Percentiles rank a stretch among this genome's conserved stretches.
Evolutionary conservation across 2,329 filamentous ascomycete species (phyloP).

Genomic region (Cladosporium sp.): DNA sequence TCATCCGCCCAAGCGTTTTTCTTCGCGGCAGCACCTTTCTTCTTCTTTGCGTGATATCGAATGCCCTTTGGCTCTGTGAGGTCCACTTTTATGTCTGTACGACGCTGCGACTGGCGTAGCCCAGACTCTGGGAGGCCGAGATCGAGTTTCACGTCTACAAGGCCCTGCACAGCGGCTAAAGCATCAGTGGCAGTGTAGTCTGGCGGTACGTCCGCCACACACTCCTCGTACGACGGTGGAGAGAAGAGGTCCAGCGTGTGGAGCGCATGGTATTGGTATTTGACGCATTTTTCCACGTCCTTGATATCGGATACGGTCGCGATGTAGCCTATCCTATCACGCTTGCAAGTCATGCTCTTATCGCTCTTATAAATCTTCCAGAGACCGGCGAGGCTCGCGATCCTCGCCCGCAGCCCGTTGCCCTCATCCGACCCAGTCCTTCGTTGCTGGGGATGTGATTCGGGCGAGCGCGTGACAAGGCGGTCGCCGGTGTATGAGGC

Average conservation of each 20-base stretch:
- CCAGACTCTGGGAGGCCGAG: neutral
- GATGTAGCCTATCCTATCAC: conserved; percentile 1
- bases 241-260: conserved; percentile 24
- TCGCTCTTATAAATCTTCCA: conserved; percentile 25
- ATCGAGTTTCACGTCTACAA: conserved; percentile 15
- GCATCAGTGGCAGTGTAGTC: conserved; percentile 47
- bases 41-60: conserved; percentile 52
- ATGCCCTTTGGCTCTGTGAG: conserved; percentile 56
- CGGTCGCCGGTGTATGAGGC: conserved; percentile 42
- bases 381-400: conserved; percentile 19
- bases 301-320: neutral
- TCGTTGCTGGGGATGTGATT: conserved; percentile 44
- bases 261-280: neutral
- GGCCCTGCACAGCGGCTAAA: conserved; percentile 31
- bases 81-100: conserved; percentile 51
- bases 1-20: conserved; percentile 46
- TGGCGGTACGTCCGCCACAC: conserved; percentile 44
- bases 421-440: conserved; percentile 49
- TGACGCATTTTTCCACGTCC: neutral
- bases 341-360: neutral
- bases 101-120: conserved; percentile 20
- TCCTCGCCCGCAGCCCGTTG: conserved; percentile 19
- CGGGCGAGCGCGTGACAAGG: conserved; percentile 44
- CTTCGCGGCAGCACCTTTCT: conserved; percentile 45
- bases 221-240: conserved; percentile 48